A percentile compares a stretch with the other conserved stretches of the same genome.
These are phyloP conservation scores for Metschnikowia henanensis DNA, from an alignment of 805 yeast genomes.

Conservation along the genomic window DNA sequence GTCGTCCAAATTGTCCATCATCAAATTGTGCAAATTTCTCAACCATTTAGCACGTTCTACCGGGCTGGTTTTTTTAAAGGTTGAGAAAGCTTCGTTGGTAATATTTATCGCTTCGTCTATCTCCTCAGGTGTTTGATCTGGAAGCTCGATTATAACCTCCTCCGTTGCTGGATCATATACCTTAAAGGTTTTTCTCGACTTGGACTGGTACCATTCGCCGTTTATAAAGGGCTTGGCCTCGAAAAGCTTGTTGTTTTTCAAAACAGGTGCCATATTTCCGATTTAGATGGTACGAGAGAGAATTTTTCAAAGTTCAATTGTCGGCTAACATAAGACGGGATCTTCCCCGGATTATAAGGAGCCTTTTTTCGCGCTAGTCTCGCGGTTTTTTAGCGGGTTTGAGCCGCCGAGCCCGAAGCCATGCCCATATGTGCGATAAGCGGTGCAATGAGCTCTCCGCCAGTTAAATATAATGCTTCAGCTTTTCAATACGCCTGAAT, in stretches of 20 bases:
- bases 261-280: conserved; percentile 16
- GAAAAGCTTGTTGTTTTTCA: conserved; percentile 37
- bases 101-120: conserved; percentile 46
- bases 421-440: too few species aligned
- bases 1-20: conserved; percentile 56
- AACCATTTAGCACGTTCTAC: conserved; percentile 51
- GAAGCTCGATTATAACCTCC: conserved; percentile 34
- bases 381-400: not conserved
- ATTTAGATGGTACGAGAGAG: too few species aligned
- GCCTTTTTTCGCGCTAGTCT: not conserved
- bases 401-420: too few species aligned
- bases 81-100: conserved; percentile 46
- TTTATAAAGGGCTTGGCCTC: conserved; percentile 35
- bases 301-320: too few species aligned
- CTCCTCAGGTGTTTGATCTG: conserved; percentile 47
- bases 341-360: not conserved
- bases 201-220: conserved; percentile 40
- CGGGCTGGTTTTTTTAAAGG: conserved; percentile 47
- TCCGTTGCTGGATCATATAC: conserved; percentile 44
- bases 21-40: conserved; percentile 49
- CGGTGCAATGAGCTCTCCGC: too few species aligned
- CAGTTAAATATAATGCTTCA: too few species aligned
- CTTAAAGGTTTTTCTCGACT: conserved; percentile 36
- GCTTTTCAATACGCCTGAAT: too few species aligned
- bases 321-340: not conserved